Base-by-base conservation (phyloP, 2,329 filamentous ascomycete genomes). In the Penicillium psychrosexuale region DNA sequence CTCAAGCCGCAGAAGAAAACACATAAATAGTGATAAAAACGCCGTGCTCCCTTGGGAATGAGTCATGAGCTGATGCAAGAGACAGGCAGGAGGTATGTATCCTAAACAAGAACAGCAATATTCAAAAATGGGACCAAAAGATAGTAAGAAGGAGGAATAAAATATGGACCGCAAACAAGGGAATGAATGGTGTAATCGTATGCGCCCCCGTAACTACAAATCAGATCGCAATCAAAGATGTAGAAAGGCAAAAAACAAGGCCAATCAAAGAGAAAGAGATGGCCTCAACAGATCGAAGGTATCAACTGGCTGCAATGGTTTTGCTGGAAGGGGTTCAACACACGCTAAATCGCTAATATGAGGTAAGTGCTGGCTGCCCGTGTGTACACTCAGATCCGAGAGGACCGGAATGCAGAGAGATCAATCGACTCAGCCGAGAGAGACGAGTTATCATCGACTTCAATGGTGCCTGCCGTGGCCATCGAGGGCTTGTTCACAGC, bases 371-470 rank as follows among this genome's bases (percentile, higher is more conserved):
- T 15, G 40, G 24, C 19, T 11, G 8, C 43, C 22, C 2, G 24
- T 8, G 13, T 51, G 47, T 61, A 66, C 27, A 60, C 56, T 47
- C 64, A 57, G 17, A 65, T 57, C 15, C 69, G 62, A 15, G 62
- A 64, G 27, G 69, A 56, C 47, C 70, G 65, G 53, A 73, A 72
- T 38, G 70, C 70, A 39, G 68, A 65, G 3, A 73, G 60, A 48
- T 73, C 71, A 42, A 73, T 68, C 13, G 68, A 70, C 47, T 72
- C 66, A 24, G 68, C 70, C 8, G 69, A 70, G 8, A 63, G 60
- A n/a, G 69, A 69, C 5, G 66, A 68, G 28, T 58, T 58, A 50
- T 74, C 71, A 53, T 73, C 71, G 8, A 74, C 71, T 54, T 74
- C 71, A 30, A 74, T 74, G 49, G 64, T 48, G 28, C 60, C 65